Conservation (phyloP, 225 moss, liverwort and hornwort genomes). For the Asterella californica region DNA sequence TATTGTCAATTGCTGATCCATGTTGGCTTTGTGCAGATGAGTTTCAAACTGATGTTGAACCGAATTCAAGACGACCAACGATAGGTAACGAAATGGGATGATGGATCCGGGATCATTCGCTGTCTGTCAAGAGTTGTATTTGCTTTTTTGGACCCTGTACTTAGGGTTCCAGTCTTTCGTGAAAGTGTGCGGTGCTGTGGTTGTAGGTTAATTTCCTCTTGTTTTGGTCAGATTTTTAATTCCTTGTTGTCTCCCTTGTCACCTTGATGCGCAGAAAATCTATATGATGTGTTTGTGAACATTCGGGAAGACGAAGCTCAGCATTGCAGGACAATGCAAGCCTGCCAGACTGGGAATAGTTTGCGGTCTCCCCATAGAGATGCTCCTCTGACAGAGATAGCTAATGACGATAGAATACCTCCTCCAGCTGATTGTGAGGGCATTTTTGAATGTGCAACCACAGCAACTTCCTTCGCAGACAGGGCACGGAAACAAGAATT, state of each 20-base stretch:
- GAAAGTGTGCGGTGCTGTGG: too few relatives aligned
- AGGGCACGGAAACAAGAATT: conserved; percentile 49
- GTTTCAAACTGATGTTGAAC: conserved; percentile 66
- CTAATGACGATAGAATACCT: conserved; percentile 35
- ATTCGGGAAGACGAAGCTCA: conserved; percentile 95
- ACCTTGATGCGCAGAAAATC: conserved; percentile 50
- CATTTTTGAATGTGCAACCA: conserved; percentile 77
- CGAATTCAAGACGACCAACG: conserved; percentile 74
- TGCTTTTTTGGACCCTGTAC: not conserved
- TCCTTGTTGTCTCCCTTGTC: not conserved
- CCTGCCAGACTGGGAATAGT: conserved; percentile 68
- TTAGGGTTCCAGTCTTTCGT: too few relatives aligned
- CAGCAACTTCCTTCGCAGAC: conserved; percentile 68
- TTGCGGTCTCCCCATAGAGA: conserved; percentile 73
- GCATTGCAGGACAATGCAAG: conserved; percentile 87
- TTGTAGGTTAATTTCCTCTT: not conserved
- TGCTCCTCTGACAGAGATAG: conserved; percentile 30
- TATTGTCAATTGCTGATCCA: not conserved
- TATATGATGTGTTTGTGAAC: conserved; percentile 81
- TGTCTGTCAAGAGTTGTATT: not conserved
- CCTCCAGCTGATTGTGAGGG: conserved; percentile 74
- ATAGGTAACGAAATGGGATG: conserved; percentile 36
- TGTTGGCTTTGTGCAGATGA: conserved; percentile 44
- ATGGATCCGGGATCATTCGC: not conserved
- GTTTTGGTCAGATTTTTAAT: not conserved